Base-by-base conservation (phyloP, 2,329 filamentous ascomycete species). In the Capronia epimyces region DNA sequence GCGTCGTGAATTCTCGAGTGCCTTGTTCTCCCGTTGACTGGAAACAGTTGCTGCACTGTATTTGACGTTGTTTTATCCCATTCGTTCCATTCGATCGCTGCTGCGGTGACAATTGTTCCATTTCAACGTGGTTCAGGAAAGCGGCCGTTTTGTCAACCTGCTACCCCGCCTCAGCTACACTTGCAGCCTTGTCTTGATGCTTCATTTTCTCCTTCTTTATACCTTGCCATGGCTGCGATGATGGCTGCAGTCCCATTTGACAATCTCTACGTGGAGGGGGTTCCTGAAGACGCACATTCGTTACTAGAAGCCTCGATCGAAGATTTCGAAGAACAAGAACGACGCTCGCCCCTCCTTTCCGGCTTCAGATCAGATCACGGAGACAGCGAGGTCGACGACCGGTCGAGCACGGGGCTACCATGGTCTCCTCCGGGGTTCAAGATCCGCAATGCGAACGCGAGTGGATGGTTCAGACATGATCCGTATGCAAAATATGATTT, bases 341-440 rank as follows among this genome's bases (percentile, higher is more conserved):
- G 71, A 51, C 74, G 71, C 27, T 77, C 76, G 13, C 79, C 78
- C 15, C 65, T 75, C 46, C 78, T 79, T 53, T 73, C 74, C 18
- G 81, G 77, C 62, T 84, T 84, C 71, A 76, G 79, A 59, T 82
- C 74, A 37, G 66, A 69, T 34, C 53, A 50, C 13, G 71, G 71
- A 44, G 69, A 72, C 29, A 71, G 77, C 42, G 68, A 72, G 52
- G 52, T 66, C 13, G 70, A 72, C 42, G 73, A 73, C 50, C 63
- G 56, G 59, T 62, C 49, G 63, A 69, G 48, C 57, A 67, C 24
- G 21, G 66, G 64, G 47, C 75, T 76, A 43, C 79, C 79, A 25
- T 85, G 81, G 80, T 82, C 80, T 46, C 83, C 83, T 34, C 83
- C 83, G 1, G 81, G 81, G 10, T 83, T 82, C 74, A 64, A 60